Base-by-base conservation (phyloP, 2,329 filamentous ascomycete genomes). In the Talaromyces piceae region DNA sequence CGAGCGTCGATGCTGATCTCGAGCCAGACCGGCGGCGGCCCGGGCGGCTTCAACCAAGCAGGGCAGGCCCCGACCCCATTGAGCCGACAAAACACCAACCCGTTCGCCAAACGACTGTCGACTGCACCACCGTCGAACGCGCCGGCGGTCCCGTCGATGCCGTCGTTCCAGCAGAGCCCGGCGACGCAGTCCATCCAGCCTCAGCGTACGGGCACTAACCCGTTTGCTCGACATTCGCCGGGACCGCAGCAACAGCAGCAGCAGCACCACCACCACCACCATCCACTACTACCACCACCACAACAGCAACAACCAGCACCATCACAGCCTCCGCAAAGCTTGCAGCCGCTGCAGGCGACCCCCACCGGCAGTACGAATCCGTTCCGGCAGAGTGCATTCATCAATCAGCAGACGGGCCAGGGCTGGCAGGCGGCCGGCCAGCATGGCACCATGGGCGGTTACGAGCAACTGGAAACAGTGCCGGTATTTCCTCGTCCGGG, bases 341-440 rank as follows among this genome's bases (percentile, higher is more conserved):
- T 71, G 12, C 65, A 70, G 16, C 67, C 69, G 45, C 71, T 93
- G 4, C 78, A 79, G 49, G 82, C 89, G 2, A 89, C 91, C 62
- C 80, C 86, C 1, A 96, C 91, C 0, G 91, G 90, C 7, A 89
- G 82, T 62, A 96, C 91, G 2, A 98, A 98, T 62, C 93, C 93
- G 0, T 97, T 97, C 78, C 81, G 93, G 13, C 90, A 97, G 64
- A 88, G 87, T 43, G 83, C 85, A 3, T 95, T 96, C 67, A 84
- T 95, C 48, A 93, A 95, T 63, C 90, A 95, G 62, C 78, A 83
- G 56, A 95, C 90, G 0, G 91, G 91, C 1, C 78, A 88, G 67
- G 88, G 88, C 1, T 97, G 93, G 89, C 91, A 96, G 67, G 79
- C 85, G 56, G 81, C 81, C 54, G 67, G 67, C 3, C 83, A 85